phyloP scores from a whole-genome alignment of 2,329 filamentous ascomycete species.

The Paraconiothyrium brasiliense region DNA sequence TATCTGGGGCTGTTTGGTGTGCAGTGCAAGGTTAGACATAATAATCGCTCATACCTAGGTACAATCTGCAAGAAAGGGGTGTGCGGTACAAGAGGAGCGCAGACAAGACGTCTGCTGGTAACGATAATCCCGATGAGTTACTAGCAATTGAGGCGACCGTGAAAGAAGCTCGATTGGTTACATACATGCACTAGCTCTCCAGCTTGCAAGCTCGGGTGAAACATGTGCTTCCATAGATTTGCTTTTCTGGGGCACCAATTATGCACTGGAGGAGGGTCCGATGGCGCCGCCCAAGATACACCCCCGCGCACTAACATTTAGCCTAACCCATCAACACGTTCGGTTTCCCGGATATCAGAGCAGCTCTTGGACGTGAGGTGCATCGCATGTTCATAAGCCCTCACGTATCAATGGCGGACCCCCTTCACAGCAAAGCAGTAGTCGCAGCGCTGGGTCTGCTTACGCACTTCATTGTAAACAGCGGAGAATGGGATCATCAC shows the following conservation, averaged over 20 bases:
- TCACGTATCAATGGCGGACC: conserved; percentile 15
- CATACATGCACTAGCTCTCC: too few relatives aligned
- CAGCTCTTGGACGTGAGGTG: not conserved
- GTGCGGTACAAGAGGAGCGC: too few relatives aligned
- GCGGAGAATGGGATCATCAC: conserved; percentile 36
- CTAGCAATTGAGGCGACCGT: too few relatives aligned
- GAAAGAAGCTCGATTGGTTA: too few relatives aligned
- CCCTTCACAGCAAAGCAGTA: conserved; percentile 33
- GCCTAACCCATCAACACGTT: not conserved
- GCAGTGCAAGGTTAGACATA: too few relatives aligned
- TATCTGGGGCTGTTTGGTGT: too few relatives aligned
- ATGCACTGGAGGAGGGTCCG: not conserved
- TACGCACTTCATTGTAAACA: conserved; percentile 34
- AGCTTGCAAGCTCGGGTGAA: too few relatives aligned
- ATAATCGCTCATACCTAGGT: too few relatives aligned
- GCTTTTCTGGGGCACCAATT: not conserved
- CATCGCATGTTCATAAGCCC: not conserved
- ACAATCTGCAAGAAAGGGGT: too few relatives aligned
- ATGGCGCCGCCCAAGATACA: not conserved
- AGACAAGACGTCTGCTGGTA: too few relatives aligned
- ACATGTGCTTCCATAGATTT: not conserved
- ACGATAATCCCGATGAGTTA: too few relatives aligned
- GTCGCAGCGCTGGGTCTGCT: conserved; percentile 32
- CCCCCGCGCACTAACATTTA: not conserved
- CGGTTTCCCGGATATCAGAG: not conserved